Percentiles rank a stretch among this genome's conserved stretches.
These are phyloP conservation scores for Podospora fimiseda DNA, from an alignment of 495 filamentous ascomycete species.

Conservation along the genomic window DNA sequence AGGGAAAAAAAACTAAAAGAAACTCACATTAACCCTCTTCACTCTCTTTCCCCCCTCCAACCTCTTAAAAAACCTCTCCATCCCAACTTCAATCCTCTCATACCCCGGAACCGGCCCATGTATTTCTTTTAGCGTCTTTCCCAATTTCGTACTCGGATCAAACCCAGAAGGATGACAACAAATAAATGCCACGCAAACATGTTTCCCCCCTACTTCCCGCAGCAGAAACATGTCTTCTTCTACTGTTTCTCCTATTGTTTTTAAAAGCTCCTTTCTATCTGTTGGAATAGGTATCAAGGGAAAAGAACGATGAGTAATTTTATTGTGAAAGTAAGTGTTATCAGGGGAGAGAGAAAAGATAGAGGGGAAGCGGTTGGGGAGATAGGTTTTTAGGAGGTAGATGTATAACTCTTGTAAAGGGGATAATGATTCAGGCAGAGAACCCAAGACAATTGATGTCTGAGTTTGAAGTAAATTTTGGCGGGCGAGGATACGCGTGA, in stretches of 20 bases:
- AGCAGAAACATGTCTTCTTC: slow-evolving; percentile 71
- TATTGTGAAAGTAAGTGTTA: slow-evolving; percentile 35
- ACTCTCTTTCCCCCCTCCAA: slow-evolving; percentile 51
- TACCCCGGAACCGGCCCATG: slow-evolving; percentile 68
- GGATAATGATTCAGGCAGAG: slow-evolving; percentile 34
- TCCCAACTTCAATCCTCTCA: slow-evolving; percentile 63
- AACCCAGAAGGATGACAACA: slow-evolving; percentile 72
- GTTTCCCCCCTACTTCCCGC: slow-evolving; percentile 50
- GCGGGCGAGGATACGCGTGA: slow-evolving; percentile 48
- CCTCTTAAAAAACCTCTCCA: slow-evolving; percentile 68
- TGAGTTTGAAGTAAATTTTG: slow-evolving; percentile 44
- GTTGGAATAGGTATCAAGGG: no score
- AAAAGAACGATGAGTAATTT: slow-evolving; percentile 37
- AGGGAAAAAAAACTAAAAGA: background rate
- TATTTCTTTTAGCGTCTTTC: slow-evolving; percentile 55
- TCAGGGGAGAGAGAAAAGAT: slow-evolving; percentile 45
- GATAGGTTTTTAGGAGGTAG: slow-evolving; percentile 56
- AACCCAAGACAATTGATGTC: slow-evolving; percentile 40
- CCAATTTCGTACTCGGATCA: slow-evolving; percentile 57
- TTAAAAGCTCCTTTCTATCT: slow-evolving; percentile 33
- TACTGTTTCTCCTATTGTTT: slow-evolving; percentile 51
- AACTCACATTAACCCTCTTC: slow-evolving; percentile 47
- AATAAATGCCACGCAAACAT: slow-evolving; percentile 60
- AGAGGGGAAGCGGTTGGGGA: slow-evolving; percentile 59
- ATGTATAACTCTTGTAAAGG: slow-evolving; percentile 61